Evolutionary conservation across 495 filamentous ascomycete genomes (phyloP).

Genomic region (Aspergillus steynii): DNA sequence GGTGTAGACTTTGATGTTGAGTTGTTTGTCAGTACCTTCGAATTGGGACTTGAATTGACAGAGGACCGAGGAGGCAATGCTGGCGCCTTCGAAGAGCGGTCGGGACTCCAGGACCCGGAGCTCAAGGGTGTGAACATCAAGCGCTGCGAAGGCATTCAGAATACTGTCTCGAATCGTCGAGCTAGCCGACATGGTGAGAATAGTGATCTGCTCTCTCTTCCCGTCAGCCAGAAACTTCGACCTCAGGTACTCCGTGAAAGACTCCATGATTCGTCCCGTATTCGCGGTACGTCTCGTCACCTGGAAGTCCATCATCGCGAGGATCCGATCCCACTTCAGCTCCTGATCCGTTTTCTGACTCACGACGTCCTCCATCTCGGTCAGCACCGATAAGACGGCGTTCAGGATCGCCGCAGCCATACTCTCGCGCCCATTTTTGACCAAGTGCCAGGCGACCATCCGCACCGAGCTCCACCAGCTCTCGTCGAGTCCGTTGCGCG

Average conservation of each 20-base stretch:
- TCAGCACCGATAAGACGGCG: constrained; percentile 47
- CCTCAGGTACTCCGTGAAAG: constrained; percentile 38
- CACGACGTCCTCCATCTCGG: constrained; percentile 31
- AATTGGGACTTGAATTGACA: constrained; percentile 27
- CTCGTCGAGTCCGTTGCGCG: constrained; percentile 14
- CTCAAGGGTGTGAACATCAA: constrained; percentile 42
- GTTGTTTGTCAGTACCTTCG: constrained; percentile 12
- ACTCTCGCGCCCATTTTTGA: constrained; percentile 61
- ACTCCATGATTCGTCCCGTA: constrained; percentile 28
- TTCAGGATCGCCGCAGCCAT: constrained; percentile 62
- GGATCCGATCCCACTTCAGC: constrained; percentile 23
- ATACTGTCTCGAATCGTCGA: constrained; percentile 57
- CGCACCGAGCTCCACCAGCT: constrained; percentile 57
- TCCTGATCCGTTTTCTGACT: constrained; percentile 22
- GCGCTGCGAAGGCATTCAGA: constrained; percentile 27
- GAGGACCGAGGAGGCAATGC: constrained; percentile 50
- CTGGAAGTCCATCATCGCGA: constrained; percentile 31
- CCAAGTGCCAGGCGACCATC: constrained; percentile 63
- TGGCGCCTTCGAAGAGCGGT: constrained; percentile 64
- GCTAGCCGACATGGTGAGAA: constrained; percentile 61
- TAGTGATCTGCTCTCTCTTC: constrained; percentile 31
- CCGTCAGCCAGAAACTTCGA: constrained; percentile 26
- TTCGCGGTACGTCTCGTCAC: constrained; percentile 30
- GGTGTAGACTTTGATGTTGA: constrained; percentile 53
- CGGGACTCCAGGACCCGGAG: constrained; percentile 65